Base-by-base conservation (phyloP, 805 yeast genomes). In the Nakazawaea anatomiae region DNA sequence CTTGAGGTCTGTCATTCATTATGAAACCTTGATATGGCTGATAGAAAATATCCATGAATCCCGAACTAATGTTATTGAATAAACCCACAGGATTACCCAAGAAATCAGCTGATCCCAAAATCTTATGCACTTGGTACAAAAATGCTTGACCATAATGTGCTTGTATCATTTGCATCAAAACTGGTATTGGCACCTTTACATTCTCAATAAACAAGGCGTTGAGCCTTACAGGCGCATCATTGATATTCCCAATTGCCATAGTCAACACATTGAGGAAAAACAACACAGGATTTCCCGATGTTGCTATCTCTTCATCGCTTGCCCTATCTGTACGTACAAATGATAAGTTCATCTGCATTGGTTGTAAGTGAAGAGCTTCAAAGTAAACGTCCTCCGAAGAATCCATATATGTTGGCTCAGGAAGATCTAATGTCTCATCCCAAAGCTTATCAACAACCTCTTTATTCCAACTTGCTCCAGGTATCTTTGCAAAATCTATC, bases 81-180 rank as follows among this genome's bases (percentile, higher is more conserved):
- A 94, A 71, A 1, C 99, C 99, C 31, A 95, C 98, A 0, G 99
- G 99, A 58, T 95, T 94, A 27, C 99, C 99, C 46, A 94, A 70
- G 57, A 94, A 81, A 67, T 95, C 99, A 0, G 98, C 99, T 18
- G 97, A 89, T 0, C 99, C 99, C 35, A 95, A 71, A 42, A 94
- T 83, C 65, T 89, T 90, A 68, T 94, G 96, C 35, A 94, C 72
- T 67, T 94, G 99, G 62, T 88, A 90, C 53, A 94, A 76, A 68
- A 92, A 86, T 31, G 94, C 92, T 63, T 91, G 97, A 9, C 91
- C 85, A 64, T 94, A 94, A 65, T 94, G 98, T 0, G 92, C 85
- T 57, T 76, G 75, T 27, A 92, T 75, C 34, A 87, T 82, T 52
- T 84, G 85, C 34, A 81, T 53, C 55, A 94, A 74, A 31, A 85